A percentile compares a stretch with the other conserved stretches of the same genome.
These are phyloP conservation scores for Syzygium jambos DNA, from an alignment of 345 rosid species.

Conservation along the genomic window DNA sequence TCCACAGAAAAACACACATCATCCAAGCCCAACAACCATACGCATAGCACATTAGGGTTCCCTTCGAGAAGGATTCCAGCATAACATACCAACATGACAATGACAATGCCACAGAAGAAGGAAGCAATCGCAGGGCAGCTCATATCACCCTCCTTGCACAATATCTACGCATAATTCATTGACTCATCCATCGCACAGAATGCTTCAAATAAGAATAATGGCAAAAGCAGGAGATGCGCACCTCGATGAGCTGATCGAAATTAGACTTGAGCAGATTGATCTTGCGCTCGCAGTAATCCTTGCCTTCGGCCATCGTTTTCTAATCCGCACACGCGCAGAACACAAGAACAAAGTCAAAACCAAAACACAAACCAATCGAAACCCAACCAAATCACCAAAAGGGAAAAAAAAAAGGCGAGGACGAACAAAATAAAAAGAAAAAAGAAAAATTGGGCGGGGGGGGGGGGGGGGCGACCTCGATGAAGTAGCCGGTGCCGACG, in stretches of 20 bases:
- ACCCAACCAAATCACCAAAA: background rate
- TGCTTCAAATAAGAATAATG: background rate
- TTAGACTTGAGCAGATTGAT: conserved; percentile 85
- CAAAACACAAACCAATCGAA: background rate
- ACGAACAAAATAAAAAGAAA: no score
- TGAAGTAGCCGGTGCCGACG: conserved; percentile 97
- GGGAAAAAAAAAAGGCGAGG: background rate
- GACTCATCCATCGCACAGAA: background rate
- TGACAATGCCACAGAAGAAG: background rate
- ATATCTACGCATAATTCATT: background rate
- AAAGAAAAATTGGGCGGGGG: background rate
- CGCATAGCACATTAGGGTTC: background rate
- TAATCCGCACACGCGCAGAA: conserved; percentile 12
- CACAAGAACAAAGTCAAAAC: background rate
- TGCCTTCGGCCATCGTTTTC: conserved; percentile 92
- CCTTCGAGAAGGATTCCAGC: background rate
- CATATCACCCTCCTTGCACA: background rate
- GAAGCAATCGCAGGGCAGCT: background rate
- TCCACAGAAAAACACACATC: background rate
- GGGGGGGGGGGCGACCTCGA: conserved; percentile 40
- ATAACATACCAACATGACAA: background rate
- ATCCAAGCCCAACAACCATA: background rate
- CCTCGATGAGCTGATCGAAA: conserved; percentile 95
- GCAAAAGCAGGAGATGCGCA: conserved; percentile 5
- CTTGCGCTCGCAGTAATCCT: conserved; percentile 93